These are phyloP conservation scores for Leersia perrieri DNA, from an alignment of 176 grass and related monocot genomes.

Conservation along the genomic window DNA sequence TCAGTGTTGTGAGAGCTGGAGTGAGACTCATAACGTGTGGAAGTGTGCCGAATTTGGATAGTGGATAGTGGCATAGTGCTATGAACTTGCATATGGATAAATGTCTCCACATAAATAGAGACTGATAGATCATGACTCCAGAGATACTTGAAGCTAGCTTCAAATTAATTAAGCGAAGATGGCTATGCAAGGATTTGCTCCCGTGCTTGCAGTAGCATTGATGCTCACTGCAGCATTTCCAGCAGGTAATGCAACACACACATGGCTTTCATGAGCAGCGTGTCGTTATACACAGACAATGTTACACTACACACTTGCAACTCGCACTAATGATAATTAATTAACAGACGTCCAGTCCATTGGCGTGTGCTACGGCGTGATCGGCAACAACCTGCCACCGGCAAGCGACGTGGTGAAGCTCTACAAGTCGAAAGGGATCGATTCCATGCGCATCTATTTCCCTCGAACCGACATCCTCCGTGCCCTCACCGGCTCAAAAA, in stretches of 20 bases:
- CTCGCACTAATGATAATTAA: no score
- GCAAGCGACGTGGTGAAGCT: slow-evolving; percentile 34
- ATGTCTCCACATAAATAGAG: not conserved
- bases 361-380: slow-evolving; percentile 49
- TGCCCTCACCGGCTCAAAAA: slow-evolving; percentile 39
- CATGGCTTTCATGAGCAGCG: not conserved
- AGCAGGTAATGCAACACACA: not conserved
- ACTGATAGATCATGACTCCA: not conserved
- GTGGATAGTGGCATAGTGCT: not conserved
- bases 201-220: not conserved
- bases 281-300: no score
- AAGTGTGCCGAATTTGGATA: not conserved
- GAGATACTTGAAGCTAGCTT: not conserved
- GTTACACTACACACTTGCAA: no score
- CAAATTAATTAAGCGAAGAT: not conserved
- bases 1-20: not conserved
- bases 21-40: not conserved
- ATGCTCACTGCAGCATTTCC: not conserved
- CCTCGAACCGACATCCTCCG: slow-evolving; percentile 25
- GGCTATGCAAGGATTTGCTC: not conserved
- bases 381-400: slow-evolving; percentile 38
- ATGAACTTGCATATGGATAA: not conserved
- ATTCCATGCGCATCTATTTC: slow-evolving; percentile 43
- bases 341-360: slow-evolving; percentile 28
- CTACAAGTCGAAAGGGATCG: slow-evolving; percentile 32